Percentiles rank a stretch among this genome's conserved stretches.
phyloP scores from a whole-genome alignment of 306 rosid species.

The Rosa persica region DNA sequence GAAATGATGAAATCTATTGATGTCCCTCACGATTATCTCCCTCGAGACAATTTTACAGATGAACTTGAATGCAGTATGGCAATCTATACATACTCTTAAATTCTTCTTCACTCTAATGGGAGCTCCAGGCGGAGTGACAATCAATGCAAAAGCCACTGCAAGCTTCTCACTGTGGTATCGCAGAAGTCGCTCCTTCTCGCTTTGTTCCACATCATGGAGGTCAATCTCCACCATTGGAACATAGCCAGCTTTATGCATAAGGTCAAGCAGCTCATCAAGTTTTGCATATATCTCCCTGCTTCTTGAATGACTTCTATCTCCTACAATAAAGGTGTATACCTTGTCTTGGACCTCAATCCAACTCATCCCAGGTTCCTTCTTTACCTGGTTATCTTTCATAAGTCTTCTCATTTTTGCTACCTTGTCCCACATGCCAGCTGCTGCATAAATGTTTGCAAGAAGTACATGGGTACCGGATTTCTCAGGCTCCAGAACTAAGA shows the following conservation, averaged over 20 bases:
- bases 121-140: slow-evolving; percentile 68
- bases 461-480: slow-evolving; percentile 87
- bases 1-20: slow-evolving; percentile 86
- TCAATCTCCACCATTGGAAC: slow-evolving; percentile 72
- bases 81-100: slow-evolving; percentile 74
- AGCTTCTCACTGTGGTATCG: slow-evolving; percentile 85
- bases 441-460: slow-evolving; percentile 88
- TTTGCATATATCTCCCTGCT: slow-evolving; percentile 72
- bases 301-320: slow-evolving; percentile 75
- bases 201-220: slow-evolving; percentile 69
- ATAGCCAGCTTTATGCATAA: slow-evolving; percentile 69
- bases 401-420: slow-evolving; percentile 69
- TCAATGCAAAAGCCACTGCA: slow-evolving; percentile 81
- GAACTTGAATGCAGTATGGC: slow-evolving; percentile 78
- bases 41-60: slow-evolving; percentile 59
- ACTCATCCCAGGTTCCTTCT: slow-evolving; percentile 97
- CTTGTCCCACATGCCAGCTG: slow-evolving; percentile 80
- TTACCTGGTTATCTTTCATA: slow-evolving; percentile 69
- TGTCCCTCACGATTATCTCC: slow-evolving; percentile 83
- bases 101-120: slow-evolving; percentile 89
- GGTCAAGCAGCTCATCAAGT: slow-evolving; percentile 58
- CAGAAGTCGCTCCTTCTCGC: slow-evolving; percentile 65
- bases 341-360: slow-evolving; percentile 84
- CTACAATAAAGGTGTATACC: slow-evolving; percentile 70
- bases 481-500: slow-evolving; percentile 70